Percentiles rank a stretch among this genome's conserved stretches.
These are phyloP conservation scores for Termitomyces sp. DNA, from an alignment of 768 basidiomycete species.

Conservation along the genomic window DNA sequence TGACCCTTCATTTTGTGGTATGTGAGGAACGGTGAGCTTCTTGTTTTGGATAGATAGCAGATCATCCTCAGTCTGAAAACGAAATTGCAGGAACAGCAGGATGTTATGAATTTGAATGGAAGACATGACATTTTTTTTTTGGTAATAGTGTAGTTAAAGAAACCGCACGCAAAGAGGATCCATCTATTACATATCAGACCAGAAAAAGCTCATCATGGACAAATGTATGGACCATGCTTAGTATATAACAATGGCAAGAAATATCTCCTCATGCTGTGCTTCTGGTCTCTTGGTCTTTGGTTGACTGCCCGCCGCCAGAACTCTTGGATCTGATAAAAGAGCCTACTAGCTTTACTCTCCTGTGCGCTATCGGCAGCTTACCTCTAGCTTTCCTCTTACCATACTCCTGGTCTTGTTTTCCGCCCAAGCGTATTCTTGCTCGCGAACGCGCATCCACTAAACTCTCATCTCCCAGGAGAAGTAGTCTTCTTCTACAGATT, in stretches of 20 bases:
- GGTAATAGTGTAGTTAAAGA: neutral
- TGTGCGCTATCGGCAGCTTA: too few relatives aligned
- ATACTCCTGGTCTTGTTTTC: too few relatives aligned
- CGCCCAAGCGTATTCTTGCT: too few relatives aligned
- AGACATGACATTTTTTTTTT: neutral
- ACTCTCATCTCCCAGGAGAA: too few relatives aligned
- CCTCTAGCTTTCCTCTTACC: too few relatives aligned
- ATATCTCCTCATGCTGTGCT: too few relatives aligned
- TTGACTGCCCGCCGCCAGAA: too few relatives aligned
- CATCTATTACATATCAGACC: neutral
- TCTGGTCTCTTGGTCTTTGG: too few relatives aligned
- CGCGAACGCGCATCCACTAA: too few relatives aligned
- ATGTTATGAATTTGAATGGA: neutral
- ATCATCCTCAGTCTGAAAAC: neutral
- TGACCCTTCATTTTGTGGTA: conserved; percentile 1
- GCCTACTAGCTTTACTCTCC: too few relatives aligned
- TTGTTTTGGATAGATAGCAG: neutral
- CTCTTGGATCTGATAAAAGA: too few relatives aligned
- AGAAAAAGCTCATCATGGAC: neutral
- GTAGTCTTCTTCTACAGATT: too few relatives aligned
- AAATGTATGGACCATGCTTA: neutral
- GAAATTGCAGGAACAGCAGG: neutral
- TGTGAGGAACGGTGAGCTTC: neutral
- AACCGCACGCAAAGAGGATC: neutral
- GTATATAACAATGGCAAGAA: neutral